Conservation (phyloP, 257 asterid species). For the Salvia hispanica region DNA sequence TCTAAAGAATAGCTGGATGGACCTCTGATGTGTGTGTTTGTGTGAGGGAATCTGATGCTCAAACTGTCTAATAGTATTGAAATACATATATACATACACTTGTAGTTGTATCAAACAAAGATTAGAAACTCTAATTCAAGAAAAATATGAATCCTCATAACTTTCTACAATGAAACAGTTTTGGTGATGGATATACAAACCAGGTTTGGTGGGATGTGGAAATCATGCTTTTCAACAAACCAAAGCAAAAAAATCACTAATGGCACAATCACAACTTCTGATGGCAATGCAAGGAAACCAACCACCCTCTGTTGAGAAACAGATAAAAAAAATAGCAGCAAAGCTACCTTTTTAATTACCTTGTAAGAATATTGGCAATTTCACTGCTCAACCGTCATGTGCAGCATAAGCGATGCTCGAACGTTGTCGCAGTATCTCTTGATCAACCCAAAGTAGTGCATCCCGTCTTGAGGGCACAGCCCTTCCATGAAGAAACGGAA, state of each 20-base stretch:
- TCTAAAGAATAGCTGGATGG: too few relatives aligned
- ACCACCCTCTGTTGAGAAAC: conserved; percentile 30
- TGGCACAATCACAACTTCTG: conserved; percentile 31
- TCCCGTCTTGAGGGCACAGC: conserved; percentile 81
- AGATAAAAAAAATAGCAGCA: conserved; percentile 2
- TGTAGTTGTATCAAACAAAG: neutral
- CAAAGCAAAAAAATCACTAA: conserved; percentile 29
- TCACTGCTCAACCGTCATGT: conserved; percentile 62
- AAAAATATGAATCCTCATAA: conserved; percentile 23
- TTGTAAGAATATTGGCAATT: neutral
- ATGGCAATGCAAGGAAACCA: conserved; percentile 30
- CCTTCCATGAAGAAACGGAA: conserved; percentile 91
- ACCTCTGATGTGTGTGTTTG: too few relatives aligned
- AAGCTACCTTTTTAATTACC: neutral
- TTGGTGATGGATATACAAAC: conserved; percentile 35
- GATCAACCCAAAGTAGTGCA: conserved; percentile 81
- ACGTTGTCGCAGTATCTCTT: conserved; percentile 68
- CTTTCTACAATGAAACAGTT: conserved; percentile 26
- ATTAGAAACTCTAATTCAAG: conserved; percentile 15
- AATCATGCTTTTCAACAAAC: conserved; percentile 31
- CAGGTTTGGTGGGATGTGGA: conserved; percentile 36
- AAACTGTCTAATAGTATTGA: neutral
- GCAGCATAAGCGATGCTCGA: conserved; percentile 72
- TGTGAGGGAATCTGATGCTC: conserved; percentile 34
- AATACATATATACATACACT: neutral